Evolutionary conservation across 441 rosid species (phyloP), one percentile per base, ranked within the genome.

Genomic region (Manihot esculenta): DNA sequence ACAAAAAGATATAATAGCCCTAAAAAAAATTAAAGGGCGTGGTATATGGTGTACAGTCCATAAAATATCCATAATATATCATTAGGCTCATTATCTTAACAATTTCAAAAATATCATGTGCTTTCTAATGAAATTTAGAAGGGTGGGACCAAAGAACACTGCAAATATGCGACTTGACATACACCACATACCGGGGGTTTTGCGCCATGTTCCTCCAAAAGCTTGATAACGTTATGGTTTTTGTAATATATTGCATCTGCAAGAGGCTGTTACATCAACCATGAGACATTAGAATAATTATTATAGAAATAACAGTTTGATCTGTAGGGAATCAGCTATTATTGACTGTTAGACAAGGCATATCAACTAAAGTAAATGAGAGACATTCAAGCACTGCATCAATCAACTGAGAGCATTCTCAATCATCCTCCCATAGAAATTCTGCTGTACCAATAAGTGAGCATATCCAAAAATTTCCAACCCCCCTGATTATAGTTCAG

Each of bases 161-260:
- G 17, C 30, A 55, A 55, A 55, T 1, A 21, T 53, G 1, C 6
- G 7, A 53, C 58, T 20, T 53, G 27, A 53, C 26, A 24, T 5
- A 5, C 4, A 69, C 61, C 23, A 61, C 79, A 65, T 80, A 90
- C 96, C 75, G 87, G 79, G 57, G 83, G 89, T 79, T 82, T 78
- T 3, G 90, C 91, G 55, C 96, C 96, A 64, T 86, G 81, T 68
- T 86, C 76, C 86, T 88, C 96, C 82, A 90, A 74, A 72, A 90
- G 82, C 69, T 83, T 84, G 54, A 88, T 88, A 80, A 88, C 90
- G n/a, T 83, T 84, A 45, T 85, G 87, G 73, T 90, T 76, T 76
- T 88, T 82, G 83, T 86, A 88, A 81, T 84, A 84, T 57, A 82
- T 76, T 2, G 91, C 96, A 75, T 90, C 96, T 44, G 93, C 91